These are phyloP conservation scores for Entamoeba histolytica DNA, from an alignment of 208 protist genomes.

Conservation along the genomic window DNA sequence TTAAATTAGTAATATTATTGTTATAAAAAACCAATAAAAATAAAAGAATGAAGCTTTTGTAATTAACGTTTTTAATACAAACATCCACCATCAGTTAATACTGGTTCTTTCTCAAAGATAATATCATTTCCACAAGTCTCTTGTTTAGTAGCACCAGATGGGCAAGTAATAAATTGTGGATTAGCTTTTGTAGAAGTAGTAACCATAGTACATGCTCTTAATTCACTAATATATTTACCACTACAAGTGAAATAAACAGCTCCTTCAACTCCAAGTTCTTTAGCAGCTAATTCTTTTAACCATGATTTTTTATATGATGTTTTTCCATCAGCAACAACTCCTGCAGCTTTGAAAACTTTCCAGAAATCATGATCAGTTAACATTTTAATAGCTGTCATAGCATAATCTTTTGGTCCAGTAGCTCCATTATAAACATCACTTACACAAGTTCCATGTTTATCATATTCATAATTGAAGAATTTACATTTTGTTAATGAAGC, in stretches of 20 bases:
- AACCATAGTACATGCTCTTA: neutral
- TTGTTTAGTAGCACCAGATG: neutral
- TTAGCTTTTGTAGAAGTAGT: neutral
- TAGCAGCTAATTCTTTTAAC: neutral
- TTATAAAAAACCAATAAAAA: too few relatives aligned
- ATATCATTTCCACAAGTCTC: neutral
- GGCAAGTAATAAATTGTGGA: neutral
- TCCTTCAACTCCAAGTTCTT: neutral
- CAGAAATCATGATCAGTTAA: neutral
- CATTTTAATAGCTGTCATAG: neutral
- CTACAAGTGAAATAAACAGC: neutral
- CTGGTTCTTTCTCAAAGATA: neutral
- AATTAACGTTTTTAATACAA: neutral
- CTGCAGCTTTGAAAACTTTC: neutral
- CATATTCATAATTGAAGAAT: neutral
- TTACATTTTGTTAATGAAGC: neutral
- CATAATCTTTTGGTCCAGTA: neutral
- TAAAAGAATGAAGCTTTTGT: too few relatives aligned
- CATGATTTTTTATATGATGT: neutral
- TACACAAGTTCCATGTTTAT: neutral
- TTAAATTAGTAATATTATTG: too few relatives aligned
- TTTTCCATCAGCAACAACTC: neutral
- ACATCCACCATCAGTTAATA: neutral
- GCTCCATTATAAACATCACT: neutral
- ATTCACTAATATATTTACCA: neutral